Percentiles rank a stretch among this genome's conserved stretches.
Evolutionary conservation across 2,329 filamentous ascomycete species (phyloP).

Genomic region (Aphanoascus verrucosus): DNA sequence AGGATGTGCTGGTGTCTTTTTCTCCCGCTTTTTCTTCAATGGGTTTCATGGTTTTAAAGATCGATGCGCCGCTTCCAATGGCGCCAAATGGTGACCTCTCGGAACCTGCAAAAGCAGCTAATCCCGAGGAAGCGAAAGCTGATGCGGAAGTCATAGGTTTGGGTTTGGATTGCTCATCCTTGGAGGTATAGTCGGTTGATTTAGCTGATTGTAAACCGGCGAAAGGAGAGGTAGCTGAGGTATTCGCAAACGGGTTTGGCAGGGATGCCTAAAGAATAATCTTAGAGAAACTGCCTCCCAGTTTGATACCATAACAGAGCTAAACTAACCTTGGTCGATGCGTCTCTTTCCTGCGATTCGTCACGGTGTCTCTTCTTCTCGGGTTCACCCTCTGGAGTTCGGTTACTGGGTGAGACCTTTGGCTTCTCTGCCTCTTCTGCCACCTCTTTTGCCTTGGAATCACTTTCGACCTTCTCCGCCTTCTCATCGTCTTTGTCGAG

Average conservation of each 20-base stretch:
- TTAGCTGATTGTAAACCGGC: constrained; percentile 26
- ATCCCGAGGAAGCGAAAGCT: constrained; percentile 58
- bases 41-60: constrained; percentile 25
- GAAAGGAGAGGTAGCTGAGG: constrained; percentile 36
- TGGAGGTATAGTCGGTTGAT: constrained; percentile 16
- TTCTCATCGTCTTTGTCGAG: constrained; percentile 29
- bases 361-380: constrained; percentile 38
- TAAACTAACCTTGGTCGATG: constrained; percentile 20
- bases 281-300: not conserved
- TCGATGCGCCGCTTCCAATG: constrained; percentile 37
- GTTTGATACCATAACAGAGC: not conserved
- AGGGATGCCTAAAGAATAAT: constrained; percentile 21
- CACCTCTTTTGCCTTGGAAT: constrained; percentile 9
- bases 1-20: not conserved
- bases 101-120: constrained; percentile 54
- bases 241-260: constrained; percentile 35
- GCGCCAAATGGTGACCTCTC: constrained; percentile 54
- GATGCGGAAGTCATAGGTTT: constrained; percentile 43
- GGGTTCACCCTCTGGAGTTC: constrained; percentile 25
- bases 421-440: constrained; percentile 10
- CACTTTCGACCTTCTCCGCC: constrained; percentile 14
- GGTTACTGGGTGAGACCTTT: constrained; percentile 4
- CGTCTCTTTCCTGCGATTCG: constrained; percentile 29
- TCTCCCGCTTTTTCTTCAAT: not conserved
- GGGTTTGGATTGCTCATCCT: constrained; percentile 17